Evolutionary conservation across 257 asterid species (phyloP), one percentile per base, ranked within the genome.

Genomic region (Scutellaria minor): DNA sequence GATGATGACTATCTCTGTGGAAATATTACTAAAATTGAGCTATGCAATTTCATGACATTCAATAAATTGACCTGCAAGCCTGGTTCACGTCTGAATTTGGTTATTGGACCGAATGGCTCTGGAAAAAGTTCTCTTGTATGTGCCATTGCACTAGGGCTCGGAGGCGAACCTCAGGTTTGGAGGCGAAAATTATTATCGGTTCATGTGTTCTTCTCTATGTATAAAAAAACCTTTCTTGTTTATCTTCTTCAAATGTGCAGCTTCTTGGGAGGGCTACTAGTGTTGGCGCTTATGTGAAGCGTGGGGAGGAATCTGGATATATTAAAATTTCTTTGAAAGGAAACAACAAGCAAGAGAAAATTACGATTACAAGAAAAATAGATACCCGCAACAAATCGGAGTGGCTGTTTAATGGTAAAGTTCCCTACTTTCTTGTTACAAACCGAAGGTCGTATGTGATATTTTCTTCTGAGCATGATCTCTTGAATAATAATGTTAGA

Each of bases 51-150:
- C 81, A 94, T 94, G 99, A 94, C 99, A 56, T 94, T 91, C 85
- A 81, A 75, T 68, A 79, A 74, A 50, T 72, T 93, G 83, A 88
- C 82, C 15, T 83, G 91, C 80, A 80, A 85, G 80, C 99, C 99
- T 0, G 94, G 87, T 42, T 67, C 99, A 4, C 93, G 97, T 12
- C 78, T 94, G 67, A 94, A 94, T 85, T 90, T 94, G 83, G 97
- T 94, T 47, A 81, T 89, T 78, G 99, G 99, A 54, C 99, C 99
- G 48, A 94, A 91, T 84, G 97, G 99, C 74, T 88, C 97, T 22
- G 99, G 99, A 57, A 94, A 94, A 80, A 94, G 99, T 84, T 94
- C 99, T 59, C 93, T 94, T 70, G 97, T 91, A 8, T 94, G 99
- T 81, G 97, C 97, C 61, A 89, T 94, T 72, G 97, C 99, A 45